Evolutionary conservation across 192 early-diverging fungal genomes (phyloP).

Genomic region (Coemansia sp.): DNA sequence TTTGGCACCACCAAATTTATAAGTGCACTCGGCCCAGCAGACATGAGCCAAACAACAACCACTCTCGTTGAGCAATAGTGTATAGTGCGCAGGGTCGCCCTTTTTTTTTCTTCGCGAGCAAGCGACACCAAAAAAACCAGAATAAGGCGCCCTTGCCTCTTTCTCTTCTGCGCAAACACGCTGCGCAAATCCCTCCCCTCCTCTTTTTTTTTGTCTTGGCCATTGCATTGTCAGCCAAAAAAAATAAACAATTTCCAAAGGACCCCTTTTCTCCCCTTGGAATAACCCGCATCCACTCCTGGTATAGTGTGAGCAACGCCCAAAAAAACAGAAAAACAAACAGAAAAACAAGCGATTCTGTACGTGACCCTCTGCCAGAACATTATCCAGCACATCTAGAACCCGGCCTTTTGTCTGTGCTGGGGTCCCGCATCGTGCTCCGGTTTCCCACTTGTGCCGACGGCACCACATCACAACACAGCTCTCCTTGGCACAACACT

Average conservation of each 20-base stretch:
- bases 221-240: background rate
- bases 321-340: background rate
- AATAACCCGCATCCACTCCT: slow-evolving; percentile 9
- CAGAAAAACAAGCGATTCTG: too few relatives aligned
- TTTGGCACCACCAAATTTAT: slow-evolving; percentile 3
- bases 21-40: background rate
- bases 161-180: slow-evolving; percentile 11
- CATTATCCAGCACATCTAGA: too few relatives aligned
- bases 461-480: too few relatives aligned
- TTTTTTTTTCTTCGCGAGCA: background rate
- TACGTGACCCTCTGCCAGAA: too few relatives aligned
- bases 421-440: too few relatives aligned
- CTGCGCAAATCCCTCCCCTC: slow-evolving; percentile 15
- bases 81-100: slow-evolving; percentile 12
- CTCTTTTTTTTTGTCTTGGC: background rate
- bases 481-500: background rate
- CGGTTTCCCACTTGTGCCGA: too few relatives aligned
- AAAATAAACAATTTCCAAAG: slow-evolving; percentile 2
- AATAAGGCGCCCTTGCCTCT: background rate
- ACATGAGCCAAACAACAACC: slow-evolving; percentile 1
- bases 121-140: background rate
- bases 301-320: slow-evolving; percentile 12
- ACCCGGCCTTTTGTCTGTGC: too few relatives aligned
- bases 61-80: background rate
- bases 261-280: slow-evolving; percentile 1